Evolutionary conservation across 345 rosid species (phyloP).

Genomic region (Physaria fendleri): DNA sequence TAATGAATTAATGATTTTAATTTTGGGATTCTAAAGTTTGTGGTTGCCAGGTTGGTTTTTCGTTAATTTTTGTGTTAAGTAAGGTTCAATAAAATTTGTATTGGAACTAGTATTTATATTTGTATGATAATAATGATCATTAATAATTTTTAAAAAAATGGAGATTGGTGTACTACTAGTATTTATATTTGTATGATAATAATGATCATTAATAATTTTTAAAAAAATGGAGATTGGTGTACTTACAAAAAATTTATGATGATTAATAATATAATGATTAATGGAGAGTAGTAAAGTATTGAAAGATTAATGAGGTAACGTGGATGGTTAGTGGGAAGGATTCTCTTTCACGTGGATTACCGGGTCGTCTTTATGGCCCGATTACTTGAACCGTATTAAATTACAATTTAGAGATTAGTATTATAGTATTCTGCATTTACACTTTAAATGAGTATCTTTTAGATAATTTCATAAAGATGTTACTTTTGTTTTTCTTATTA

Average conservation of each 20-base stretch:
- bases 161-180: too few species aligned
- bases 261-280: neutral
- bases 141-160: too few species aligned
- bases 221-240: slow-evolving; percentile 8
- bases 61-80: neutral
- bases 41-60: neutral
- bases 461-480: neutral
- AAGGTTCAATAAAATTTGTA: neutral
- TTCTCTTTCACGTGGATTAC: slow-evolving; percentile 30
- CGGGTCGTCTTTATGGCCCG: slow-evolving; percentile 20
- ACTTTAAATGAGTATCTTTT: too few species aligned
- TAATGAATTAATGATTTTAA: neutral
- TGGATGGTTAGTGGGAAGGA: slow-evolving; percentile 30
- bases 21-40: neutral
- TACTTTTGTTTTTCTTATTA: neutral
- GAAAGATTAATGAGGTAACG: slow-evolving; percentile 7
- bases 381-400: slow-evolving; percentile 26
- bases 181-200: neutral
- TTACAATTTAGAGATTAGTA: slow-evolving; percentile 1
- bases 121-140: neutral
- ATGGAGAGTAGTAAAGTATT: neutral
- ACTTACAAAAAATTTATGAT: neutral
- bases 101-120: neutral
- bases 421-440: neutral
- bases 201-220: too few species aligned